A percentile compares a stretch with the other conserved stretches of the same genome.
Conservation (phyloP, 2,329 filamentous ascomycete genomes). For the Colletotrichum somersetense region DNA sequence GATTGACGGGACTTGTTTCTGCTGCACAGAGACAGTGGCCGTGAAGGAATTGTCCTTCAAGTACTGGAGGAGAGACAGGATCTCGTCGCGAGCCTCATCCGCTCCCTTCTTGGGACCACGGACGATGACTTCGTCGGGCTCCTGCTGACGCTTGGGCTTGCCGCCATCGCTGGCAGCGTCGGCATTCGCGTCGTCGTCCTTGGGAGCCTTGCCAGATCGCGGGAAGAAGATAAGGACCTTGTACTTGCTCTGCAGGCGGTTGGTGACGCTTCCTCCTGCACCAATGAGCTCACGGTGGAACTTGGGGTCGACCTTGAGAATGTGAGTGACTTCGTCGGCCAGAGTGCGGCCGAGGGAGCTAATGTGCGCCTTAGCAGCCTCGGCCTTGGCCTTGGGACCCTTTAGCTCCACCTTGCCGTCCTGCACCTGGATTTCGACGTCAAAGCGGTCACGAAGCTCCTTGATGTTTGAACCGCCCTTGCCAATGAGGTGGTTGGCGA, state of each 20-base stretch:
- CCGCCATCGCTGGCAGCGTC: constrained; percentile 78
- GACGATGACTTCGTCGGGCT: constrained; percentile 88
- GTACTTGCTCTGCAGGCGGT: constrained; percentile 92
- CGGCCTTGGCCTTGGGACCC: constrained; percentile 94
- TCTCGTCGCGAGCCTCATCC: constrained; percentile 91
- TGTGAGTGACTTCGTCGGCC: constrained; percentile 90
- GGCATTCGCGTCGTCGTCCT: constrained; percentile 80
- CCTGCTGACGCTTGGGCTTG: constrained; percentile 78
- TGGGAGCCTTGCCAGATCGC: constrained; percentile 69
- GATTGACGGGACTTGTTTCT: constrained; percentile 91
- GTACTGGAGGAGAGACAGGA: constrained; percentile 89
- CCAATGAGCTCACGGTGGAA: constrained; percentile 96
- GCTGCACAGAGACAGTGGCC: constrained; percentile 85
- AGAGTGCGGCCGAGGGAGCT: constrained; percentile 82
- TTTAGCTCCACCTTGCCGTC: constrained; percentile 96
- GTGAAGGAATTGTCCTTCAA: constrained; percentile 88
- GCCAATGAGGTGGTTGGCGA: constrained; percentile 84
- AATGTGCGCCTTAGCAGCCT: constrained; percentile 87
- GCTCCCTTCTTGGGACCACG: constrained; percentile 94
- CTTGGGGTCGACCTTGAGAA: constrained; percentile 91
- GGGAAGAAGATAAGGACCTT: constrained; percentile 97
- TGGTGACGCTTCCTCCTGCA: constrained; percentile 87
- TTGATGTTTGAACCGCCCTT: constrained; percentile 76
- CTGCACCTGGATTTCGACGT: constrained; percentile 86
- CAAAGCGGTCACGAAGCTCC: constrained; percentile 75